Conservation (phyloP, 225 moss, liverwort and hornwort species). For the Ulota crispa region DNA sequence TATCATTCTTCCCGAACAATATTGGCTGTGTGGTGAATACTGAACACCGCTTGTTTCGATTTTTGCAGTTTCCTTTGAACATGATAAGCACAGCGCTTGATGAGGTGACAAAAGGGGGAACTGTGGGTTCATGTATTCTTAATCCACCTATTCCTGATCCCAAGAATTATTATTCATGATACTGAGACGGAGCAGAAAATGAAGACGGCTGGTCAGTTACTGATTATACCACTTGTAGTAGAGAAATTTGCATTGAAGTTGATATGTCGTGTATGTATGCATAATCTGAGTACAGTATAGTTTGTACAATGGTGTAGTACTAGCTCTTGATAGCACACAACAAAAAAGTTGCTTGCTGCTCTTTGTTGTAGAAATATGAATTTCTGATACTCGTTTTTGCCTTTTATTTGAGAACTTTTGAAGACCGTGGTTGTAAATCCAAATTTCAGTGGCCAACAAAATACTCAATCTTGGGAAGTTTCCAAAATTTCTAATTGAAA, state of each 20-base stretch:
- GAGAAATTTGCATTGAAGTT: not conserved
- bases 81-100: conserved; percentile 38
- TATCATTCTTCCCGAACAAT: not conserved
- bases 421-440: too few species aligned
- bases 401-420: not conserved
- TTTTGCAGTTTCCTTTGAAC: conserved; percentile 51
- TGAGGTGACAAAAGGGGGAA: conserved; percentile 18
- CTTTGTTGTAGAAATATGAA: not conserved
- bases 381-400: not conserved
- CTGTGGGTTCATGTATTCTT: conserved; percentile 46
- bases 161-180: conserved; percentile 38
- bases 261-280: not conserved
- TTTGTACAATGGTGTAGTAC: conserved; percentile 6
- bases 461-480: too few species aligned
- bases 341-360: not conserved
- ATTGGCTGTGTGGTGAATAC: not conserved
- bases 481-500: too few species aligned
- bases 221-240: not conserved
- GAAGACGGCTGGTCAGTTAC: not conserved
- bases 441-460: too few species aligned
- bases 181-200: not conserved
- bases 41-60: not conserved
- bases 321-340: not conserved
- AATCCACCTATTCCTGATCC: conserved; percentile 55
- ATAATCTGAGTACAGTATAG: not conserved